Evolutionary conservation across 2,329 filamentous ascomycete species (phyloP), one percentile per base, ranked within the genome.

Genomic region (Alternaria sp.): DNA sequence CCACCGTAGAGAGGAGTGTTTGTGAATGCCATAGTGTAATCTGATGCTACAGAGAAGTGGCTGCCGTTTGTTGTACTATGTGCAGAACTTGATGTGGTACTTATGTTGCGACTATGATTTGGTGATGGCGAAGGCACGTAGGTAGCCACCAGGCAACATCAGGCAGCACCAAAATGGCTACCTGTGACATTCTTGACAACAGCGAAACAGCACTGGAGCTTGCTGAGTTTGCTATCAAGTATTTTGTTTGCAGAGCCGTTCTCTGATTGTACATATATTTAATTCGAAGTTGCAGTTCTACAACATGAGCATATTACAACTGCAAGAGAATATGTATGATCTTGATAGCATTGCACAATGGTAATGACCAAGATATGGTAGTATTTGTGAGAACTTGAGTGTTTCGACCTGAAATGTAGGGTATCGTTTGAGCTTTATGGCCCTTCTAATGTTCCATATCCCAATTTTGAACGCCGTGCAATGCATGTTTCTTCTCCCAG

Each of bases 1-100:
- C 90, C 90, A 75, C 91, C 91, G 75, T 89, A 94, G 47, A 94
- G 87, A 55, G 85, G 81, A 48, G 85, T 88, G 68, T 74, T 82
- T 62, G 81, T 81, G 79, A 85, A 92, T 28, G 79, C 77, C 66
- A 86, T 79, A 12, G 22, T 20, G 61, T 41, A 41, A 11, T 5
- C 28, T 39, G 9, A 16, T 12, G 47, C 11, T 46, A 24, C 42
- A 28, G 54, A 63, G 71, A 68, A 69, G 70, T 72, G 68, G 66
- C 63, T 62, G 49, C 20, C 8, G 43, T 32, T 63, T 62, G 46
- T 24, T 36, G 30, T 14, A 36, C 20, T n/a, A 3, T 49, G 11
- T 2, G 30, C 32, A 6, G 30, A 7, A 34, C 4, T 49, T 12
- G 32, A 2, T n/a, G 32, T 7, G 7, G 54, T 66, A 73, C 68